Conservation (phyloP, 2,329 filamentous ascomycete species). For the Leptodontidium sp. region DNA sequence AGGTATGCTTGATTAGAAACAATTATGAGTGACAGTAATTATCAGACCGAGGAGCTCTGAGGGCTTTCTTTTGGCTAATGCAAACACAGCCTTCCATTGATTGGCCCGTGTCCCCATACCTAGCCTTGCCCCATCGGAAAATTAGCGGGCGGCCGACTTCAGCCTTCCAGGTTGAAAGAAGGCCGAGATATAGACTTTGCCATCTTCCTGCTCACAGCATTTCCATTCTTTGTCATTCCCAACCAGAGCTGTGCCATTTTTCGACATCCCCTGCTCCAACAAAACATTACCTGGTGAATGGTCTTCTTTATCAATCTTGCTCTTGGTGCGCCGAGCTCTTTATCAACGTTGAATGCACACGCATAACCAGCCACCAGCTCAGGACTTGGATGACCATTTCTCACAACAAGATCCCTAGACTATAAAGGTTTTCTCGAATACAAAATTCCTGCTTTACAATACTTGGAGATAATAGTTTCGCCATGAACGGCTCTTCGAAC, state of each 20-base stretch:
- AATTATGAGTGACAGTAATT: no score
- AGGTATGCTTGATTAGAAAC: no score
- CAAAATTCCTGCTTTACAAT: not conserved
- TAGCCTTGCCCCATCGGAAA: conserved; percentile 18
- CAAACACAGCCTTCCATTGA: not conserved
- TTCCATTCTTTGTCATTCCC: not conserved
- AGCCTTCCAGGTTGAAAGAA: conserved; percentile 19
- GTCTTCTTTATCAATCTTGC: conserved; percentile 20
- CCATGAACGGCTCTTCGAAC: conserved; percentile 40
- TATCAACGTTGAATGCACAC: conserved; percentile 28
- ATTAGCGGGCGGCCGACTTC: conserved; percentile 15
- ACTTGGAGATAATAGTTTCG: not conserved
- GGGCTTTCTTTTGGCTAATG: not conserved
- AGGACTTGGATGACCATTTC: conserved; percentile 34
- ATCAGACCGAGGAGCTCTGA: no score
- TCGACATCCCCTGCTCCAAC: not conserved
- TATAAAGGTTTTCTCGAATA: not conserved
- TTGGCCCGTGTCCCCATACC: not conserved
- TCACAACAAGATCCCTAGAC: conserved; percentile 10
- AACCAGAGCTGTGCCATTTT: not conserved
- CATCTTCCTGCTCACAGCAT: not conserved
- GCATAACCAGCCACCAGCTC: conserved; percentile 36
- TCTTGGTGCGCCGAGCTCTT: conserved; percentile 26
- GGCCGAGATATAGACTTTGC: conserved; percentile 17
- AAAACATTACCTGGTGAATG: conserved; percentile 10